Conservation (phyloP, 768 basidiomycete species). For the Kwoniella pini region DNA sequence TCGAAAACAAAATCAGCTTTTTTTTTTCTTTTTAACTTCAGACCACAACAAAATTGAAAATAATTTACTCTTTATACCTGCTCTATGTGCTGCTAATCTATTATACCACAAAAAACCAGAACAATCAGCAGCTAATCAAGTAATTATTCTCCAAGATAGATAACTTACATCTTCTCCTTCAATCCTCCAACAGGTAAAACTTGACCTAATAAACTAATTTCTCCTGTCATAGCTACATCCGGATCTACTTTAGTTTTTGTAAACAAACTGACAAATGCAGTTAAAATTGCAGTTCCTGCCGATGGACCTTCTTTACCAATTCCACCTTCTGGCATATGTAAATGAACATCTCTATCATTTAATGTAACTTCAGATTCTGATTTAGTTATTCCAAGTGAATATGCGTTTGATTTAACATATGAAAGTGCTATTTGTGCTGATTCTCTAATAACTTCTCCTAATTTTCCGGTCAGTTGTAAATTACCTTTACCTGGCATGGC, state of each 20-base stretch:
- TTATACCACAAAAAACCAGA: background rate
- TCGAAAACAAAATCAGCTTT: too few relatives aligned
- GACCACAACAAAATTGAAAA: too few relatives aligned
- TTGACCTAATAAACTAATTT: slow-evolving; percentile 93
- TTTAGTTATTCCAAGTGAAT: slow-evolving; percentile 79
- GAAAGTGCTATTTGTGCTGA: slow-evolving; percentile 91
- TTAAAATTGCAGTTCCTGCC: slow-evolving; percentile 89
- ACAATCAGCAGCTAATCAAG: too few relatives aligned
- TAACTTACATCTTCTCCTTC: slow-evolving; percentile 61
- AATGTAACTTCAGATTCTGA: slow-evolving; percentile 73
- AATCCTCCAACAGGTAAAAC: slow-evolving; percentile 94
- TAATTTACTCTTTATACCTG: slow-evolving; percentile 78
- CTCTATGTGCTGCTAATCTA: slow-evolving; percentile 92
- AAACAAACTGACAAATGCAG: slow-evolving; percentile 88
- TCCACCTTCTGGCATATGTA: slow-evolving; percentile 68
- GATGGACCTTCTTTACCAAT: slow-evolving; percentile 82
- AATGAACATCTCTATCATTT: slow-evolving; percentile 82
- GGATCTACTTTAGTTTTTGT: slow-evolving; percentile 79
- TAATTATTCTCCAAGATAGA: too few relatives aligned
- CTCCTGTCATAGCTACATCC: slow-evolving; percentile 97
- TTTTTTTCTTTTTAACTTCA: too few relatives aligned
- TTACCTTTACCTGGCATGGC: slow-evolving; percentile 95
- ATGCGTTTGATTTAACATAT: slow-evolving; percentile 90
- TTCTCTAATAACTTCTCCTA: slow-evolving; percentile 96
- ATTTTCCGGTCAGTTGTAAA: slow-evolving; percentile 90